Conservation (phyloP, 2,329 filamentous ascomycete species). For the Gliomastix tumulicola region DNA sequence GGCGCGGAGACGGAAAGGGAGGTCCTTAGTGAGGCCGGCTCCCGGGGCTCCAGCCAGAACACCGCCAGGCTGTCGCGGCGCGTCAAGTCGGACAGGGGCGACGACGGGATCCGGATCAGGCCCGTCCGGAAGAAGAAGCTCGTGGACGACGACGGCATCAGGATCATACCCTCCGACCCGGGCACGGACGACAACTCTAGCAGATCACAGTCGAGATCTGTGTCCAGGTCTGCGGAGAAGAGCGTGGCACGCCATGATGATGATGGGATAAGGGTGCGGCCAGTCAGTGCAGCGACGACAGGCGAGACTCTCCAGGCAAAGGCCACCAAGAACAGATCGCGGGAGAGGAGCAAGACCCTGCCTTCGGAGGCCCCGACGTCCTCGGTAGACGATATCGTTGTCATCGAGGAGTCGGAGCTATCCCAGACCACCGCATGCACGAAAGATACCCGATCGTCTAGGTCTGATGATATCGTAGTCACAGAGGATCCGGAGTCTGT, state of each 20-base stretch:
- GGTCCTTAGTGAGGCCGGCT: constrained; percentile 14
- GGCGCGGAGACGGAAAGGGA: constrained; percentile 15
- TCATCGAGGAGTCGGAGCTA: constrained; percentile 13
- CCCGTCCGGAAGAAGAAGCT: constrained; percentile 24
- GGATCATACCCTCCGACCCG: constrained; percentile 11
- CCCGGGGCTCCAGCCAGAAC: constrained; percentile 17
- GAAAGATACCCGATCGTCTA: too few relatives aligned
- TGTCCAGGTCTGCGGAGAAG: constrained; percentile 1
- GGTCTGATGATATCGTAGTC: constrained; percentile 19
- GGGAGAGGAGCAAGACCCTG: constrained; percentile 17
- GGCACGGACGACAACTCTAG: constrained; percentile 7
- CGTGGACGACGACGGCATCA: constrained; percentile 22
- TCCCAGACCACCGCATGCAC: constrained; percentile 7
- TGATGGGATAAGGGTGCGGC: constrained; percentile 10
- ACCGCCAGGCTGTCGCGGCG: constrained; percentile 13
- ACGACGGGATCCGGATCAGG: constrained; percentile 36
- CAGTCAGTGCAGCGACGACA: constrained; percentile 18
- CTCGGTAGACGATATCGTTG: constrained; percentile 17
- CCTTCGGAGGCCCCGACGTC: not conserved
- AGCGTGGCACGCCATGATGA: too few relatives aligned
- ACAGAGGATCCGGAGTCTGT: constrained; percentile 27
- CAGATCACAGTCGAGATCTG: not conserved
- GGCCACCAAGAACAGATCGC: constrained; percentile 12
- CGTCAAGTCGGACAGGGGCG: constrained; percentile 3
- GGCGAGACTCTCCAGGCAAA: too few relatives aligned